These are phyloP conservation scores for barley (Hordeum vulgare) DNA, from an alignment of 176 grass and related monocot species.

Conservation along the genomic window MorexV3_pseudomolecules_assembly NC_058519.1:228020953-228021452, in stretches of 20 bases:
- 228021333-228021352: not conserved
- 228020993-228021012: constrained; percentile 65
- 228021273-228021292: not conserved
- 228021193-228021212: constrained; percentile 64
- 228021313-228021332: no score
- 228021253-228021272: not conserved
- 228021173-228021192: constrained; percentile 31
- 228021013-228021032: constrained; percentile 60
- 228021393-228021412: not conserved
- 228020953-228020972: not conserved
- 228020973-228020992: no score
- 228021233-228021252: not conserved
- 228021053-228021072: constrained; percentile 66
- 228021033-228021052: constrained; percentile 35
- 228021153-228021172: not conserved
- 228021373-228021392: no score
- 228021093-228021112: constrained; percentile 88
- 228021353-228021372: no score
- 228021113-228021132: constrained; percentile 68
- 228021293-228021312: not conserved
- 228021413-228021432: not conserved
- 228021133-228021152: constrained; percentile 78
- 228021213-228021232: constrained; percentile 80
- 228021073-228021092: constrained; percentile 82
- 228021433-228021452: not conserved